Evolutionary conservation across 108 stramenopile genomes (phyloP).

Genomic region (Skeletonema grethae): DNA sequence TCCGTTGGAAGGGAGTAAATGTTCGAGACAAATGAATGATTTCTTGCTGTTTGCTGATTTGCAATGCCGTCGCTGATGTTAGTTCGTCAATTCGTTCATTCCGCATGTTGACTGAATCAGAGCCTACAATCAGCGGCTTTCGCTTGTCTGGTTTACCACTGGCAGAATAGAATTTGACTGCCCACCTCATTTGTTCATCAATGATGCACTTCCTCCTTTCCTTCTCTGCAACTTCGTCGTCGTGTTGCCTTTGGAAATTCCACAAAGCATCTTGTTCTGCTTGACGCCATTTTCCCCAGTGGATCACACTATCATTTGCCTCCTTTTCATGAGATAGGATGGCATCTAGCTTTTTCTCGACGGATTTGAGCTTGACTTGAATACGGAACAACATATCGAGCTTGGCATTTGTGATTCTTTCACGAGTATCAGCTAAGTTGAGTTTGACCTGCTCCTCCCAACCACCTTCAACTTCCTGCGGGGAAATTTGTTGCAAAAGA

Average conservation of each 20-base stretch:
- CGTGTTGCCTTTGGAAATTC: conserved; percentile 37
- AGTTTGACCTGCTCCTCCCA: conserved; percentile 46
- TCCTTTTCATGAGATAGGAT: conserved; percentile 18
- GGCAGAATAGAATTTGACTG: conserved; percentile 32
- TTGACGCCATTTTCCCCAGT: conserved; percentile 42
- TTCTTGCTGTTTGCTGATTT: neutral
- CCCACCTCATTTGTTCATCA: conserved; percentile 41
- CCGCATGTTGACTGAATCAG: conserved; percentile 1
- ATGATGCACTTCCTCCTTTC: conserved; percentile 14
- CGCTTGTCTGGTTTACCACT: conserved; percentile 46
- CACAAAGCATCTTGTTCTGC: conserved; percentile 39
- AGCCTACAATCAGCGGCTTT: conserved; percentile 4
- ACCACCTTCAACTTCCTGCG: conserved; percentile 29
- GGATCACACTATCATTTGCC: conserved; percentile 14
- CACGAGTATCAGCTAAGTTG: conserved; percentile 41
- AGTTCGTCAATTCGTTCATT: conserved; percentile 6
- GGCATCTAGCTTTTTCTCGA: conserved; percentile 9
- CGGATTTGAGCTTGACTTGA: conserved; percentile 20
- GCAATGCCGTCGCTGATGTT: conserved; percentile 6
- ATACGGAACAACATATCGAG: conserved; percentile 35
- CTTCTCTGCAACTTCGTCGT: conserved; percentile 19
- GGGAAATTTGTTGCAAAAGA: conserved; percentile 32
- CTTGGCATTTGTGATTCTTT: conserved; percentile 42
- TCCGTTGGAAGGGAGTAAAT: conserved; percentile 26
- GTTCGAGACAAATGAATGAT: conserved; percentile 7